Conservation (phyloP, 1,139 yeast species). For the Diutina rugosa region DNA sequence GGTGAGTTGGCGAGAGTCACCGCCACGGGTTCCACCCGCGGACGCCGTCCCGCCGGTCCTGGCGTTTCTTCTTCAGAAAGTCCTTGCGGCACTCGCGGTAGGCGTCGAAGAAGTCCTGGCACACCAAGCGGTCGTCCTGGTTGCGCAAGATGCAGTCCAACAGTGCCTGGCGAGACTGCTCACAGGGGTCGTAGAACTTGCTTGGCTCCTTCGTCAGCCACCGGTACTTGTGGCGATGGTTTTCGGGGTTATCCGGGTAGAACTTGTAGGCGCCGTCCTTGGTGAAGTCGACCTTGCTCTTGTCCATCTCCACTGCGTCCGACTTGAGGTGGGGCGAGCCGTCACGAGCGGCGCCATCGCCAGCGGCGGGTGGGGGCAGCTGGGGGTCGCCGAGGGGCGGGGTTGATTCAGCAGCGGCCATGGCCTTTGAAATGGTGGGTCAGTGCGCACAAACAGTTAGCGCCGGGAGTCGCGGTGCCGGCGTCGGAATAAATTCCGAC, state of each 20-base stretch:
- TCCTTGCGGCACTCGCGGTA: constrained; percentile 85
- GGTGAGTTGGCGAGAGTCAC: background rate
- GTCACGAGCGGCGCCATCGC: background rate
- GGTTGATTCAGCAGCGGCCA: background rate
- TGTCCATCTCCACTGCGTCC: constrained; percentile 14
- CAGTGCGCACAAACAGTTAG: too few species aligned
- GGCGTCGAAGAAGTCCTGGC: constrained; percentile 83
- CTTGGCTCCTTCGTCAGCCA: constrained; percentile 66
- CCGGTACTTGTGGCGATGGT: constrained; percentile 44
- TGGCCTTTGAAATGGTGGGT: background rate
- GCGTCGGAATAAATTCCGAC: too few species aligned
- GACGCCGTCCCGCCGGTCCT: constrained; percentile 25
- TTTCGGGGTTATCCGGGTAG: constrained; percentile 75
- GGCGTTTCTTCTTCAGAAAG: constrained; percentile 39
- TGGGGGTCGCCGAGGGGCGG: background rate
- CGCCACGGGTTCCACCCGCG: constrained; percentile 22
- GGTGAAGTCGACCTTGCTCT: constrained; percentile 44
- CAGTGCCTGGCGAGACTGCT: constrained; percentile 79
- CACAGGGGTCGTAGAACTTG: constrained; percentile 86
- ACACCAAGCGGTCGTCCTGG: constrained; percentile 60
- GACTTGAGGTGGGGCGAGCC: background rate
- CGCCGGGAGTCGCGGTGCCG: too few species aligned
- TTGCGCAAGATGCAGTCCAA: constrained; percentile 65
- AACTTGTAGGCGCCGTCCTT: constrained; percentile 47
- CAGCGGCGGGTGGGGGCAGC: background rate